These are phyloP conservation scores for Globisporangium canariense DNA, from an alignment of 352 stramenopile species.

Conservation along the genomic window DNA sequence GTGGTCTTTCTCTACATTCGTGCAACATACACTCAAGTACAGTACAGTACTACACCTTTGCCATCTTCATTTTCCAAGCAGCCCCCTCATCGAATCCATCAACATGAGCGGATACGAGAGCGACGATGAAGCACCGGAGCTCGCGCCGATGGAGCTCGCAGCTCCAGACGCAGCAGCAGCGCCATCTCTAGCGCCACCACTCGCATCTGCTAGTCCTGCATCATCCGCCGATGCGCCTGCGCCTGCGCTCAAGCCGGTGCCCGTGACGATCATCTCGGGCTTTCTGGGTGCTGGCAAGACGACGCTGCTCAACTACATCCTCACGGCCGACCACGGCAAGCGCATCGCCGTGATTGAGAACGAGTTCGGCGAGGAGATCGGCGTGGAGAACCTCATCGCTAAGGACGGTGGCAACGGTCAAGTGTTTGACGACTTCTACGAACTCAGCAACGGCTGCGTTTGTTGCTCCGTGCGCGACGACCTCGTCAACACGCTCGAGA, in stretches of 20 bases:
- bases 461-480: slow-evolving; percentile 97
- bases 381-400: slow-evolving; percentile 92
- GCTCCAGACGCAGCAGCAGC: not conserved
- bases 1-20: too few relatives aligned
- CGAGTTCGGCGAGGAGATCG: slow-evolving; percentile 96
- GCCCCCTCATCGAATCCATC: not conserved
- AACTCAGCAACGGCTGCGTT: slow-evolving; percentile 97
- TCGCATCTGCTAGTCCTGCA: not conserved
- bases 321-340: slow-evolving; percentile 90
- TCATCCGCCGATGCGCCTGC: not conserved
- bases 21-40: too few relatives aligned
- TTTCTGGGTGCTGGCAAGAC: slow-evolving; percentile 97
- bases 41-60: not conserved
- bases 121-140: slow-evolving; percentile 5
- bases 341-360: slow-evolving; percentile 98
- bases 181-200: not conserved
- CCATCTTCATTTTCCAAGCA: not conserved
- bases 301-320: slow-evolving; percentile 97
- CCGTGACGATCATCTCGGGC: slow-evolving; percentile 95
- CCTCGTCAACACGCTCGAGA: slow-evolving; percentile 77
- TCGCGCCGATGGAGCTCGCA: not conserved
- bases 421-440: slow-evolving; percentile 88
- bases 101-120: not conserved
- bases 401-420: slow-evolving; percentile 59
- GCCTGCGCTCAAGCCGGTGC: slow-evolving; percentile 30